These are phyloP conservation scores for Setaria viridis DNA, from an alignment of 202 grass and related monocot genomes.

Conservation along the genomic window DNA sequence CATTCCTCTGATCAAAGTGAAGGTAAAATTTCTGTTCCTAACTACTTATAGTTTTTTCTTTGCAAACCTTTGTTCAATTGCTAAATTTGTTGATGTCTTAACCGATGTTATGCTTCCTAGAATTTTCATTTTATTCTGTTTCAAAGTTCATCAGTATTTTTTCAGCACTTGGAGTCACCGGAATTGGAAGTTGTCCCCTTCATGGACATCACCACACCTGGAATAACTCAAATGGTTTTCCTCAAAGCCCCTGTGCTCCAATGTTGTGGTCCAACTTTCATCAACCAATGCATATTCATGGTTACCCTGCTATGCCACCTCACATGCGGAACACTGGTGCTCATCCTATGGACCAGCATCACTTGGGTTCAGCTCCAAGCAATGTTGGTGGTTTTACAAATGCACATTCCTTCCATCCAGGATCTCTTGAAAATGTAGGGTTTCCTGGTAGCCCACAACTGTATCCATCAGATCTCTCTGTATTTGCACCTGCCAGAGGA, in stretches of 20 bases:
- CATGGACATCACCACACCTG: constrained; percentile 56
- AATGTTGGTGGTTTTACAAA: constrained; percentile 42
- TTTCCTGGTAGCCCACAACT: constrained; percentile 56
- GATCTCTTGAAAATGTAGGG: constrained; percentile 52
- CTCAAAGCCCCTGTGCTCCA: constrained; percentile 51
- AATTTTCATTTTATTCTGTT: constrained; percentile 16
- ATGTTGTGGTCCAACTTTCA: constrained; percentile 64
- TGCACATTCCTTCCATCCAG: constrained; percentile 47
- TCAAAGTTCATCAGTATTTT: constrained; percentile 31
- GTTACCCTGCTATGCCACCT: constrained; percentile 50
- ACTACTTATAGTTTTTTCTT: constrained; percentile 1
- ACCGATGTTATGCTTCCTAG: constrained; percentile 2
- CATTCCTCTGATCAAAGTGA: constrained; percentile 57
- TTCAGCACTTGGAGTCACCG: constrained; percentile 56
- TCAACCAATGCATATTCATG: constrained; percentile 57
- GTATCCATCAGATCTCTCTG: constrained; percentile 46
- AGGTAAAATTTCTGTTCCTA: constrained; percentile 31
- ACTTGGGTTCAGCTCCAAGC: constrained; percentile 63
- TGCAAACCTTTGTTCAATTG: constrained; percentile 15
- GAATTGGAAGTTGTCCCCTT: constrained; percentile 60
- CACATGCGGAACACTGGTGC: constrained; percentile 45
- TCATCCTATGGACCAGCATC: constrained; percentile 63
- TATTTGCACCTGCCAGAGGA: constrained; percentile 52
- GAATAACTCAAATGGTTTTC: constrained; percentile 59
- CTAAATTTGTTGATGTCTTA: constrained; percentile 11